These are phyloP conservation scores for Russula dissimulans DNA, from an alignment of 768 basidiomycete species.

Conservation along the genomic window DNA sequence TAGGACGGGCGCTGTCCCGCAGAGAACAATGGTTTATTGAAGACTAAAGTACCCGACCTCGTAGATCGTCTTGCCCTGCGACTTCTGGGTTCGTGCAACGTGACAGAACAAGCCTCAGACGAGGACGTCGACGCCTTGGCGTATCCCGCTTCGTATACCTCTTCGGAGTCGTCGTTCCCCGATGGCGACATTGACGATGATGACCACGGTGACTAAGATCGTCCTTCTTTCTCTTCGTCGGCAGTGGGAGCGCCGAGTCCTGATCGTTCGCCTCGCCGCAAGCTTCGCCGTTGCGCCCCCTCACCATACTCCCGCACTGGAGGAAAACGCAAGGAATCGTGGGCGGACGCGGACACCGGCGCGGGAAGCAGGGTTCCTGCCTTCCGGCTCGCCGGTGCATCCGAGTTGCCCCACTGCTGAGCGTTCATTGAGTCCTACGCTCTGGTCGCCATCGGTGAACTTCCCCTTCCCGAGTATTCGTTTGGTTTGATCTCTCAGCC, in stretches of 20 bases:
- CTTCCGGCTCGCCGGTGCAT: background rate
- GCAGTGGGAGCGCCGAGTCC: background rate
- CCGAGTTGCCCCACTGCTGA: background rate
- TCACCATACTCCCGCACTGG: background rate
- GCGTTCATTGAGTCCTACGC: background rate
- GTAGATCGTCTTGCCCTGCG: slow-evolving; percentile 8
- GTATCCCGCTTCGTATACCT: background rate
- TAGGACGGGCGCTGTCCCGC: background rate
- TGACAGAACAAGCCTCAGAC: background rate
- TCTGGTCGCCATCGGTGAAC: background rate
- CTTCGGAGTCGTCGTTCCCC: slow-evolving; percentile 6
- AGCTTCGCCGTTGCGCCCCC: background rate
- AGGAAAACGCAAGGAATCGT: slow-evolving; percentile 5
- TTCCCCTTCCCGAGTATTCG: too few relatives aligned
- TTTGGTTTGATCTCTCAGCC: too few relatives aligned
- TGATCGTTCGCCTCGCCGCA: slow-evolving; percentile 1
- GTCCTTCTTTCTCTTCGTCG: background rate
- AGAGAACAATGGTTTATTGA: background rate
- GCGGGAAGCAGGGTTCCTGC: background rate
- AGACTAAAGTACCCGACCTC: slow-evolving; percentile 1
- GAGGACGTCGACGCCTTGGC: background rate
- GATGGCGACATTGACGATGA: background rate
- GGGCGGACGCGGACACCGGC: background rate
- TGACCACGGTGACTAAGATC: background rate
- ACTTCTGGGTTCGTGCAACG: background rate